Conservation (phyloP, 192 early-diverging fungal species). For the Entomortierella chlamydospora region DNA sequence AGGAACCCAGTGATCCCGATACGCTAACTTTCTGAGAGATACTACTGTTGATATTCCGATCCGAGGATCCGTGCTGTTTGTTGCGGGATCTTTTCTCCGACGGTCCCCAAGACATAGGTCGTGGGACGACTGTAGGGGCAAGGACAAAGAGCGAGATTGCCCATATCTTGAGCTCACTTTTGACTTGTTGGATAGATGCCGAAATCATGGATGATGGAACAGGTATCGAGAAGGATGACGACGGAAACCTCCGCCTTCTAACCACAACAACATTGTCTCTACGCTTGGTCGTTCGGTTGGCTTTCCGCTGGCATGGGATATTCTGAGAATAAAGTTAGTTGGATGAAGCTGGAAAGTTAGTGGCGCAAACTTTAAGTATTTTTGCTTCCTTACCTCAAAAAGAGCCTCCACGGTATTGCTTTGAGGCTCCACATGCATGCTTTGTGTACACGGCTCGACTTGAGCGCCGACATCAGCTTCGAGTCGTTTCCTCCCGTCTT, state of each 20-base stretch:
- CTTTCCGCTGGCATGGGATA: not conserved
- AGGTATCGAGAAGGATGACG: not conserved
- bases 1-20: no score
- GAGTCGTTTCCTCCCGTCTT: no score
- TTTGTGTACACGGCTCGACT: not conserved
- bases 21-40: no score
- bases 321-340: not conserved
- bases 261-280: not conserved
- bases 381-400: not conserved
- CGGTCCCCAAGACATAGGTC: not conserved
- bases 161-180: constrained; percentile 13
- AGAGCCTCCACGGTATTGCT: not conserved
- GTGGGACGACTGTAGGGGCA: not conserved
- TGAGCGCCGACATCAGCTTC: no score
- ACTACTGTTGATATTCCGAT: not conserved
- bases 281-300: not conserved
- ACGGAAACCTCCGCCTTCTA: not conserved
- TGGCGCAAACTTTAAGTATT: no score
- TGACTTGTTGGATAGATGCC: not conserved
- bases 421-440: not conserved
- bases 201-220: not conserved
- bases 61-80: not conserved
- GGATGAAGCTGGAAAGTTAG: no score
- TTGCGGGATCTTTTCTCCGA: not conserved
- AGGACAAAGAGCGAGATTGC: constrained; percentile 9